These are phyloP conservation scores for Tephrocybe rancida DNA, from an alignment of 768 basidiomycete genomes.

Conservation along the genomic window DNA sequence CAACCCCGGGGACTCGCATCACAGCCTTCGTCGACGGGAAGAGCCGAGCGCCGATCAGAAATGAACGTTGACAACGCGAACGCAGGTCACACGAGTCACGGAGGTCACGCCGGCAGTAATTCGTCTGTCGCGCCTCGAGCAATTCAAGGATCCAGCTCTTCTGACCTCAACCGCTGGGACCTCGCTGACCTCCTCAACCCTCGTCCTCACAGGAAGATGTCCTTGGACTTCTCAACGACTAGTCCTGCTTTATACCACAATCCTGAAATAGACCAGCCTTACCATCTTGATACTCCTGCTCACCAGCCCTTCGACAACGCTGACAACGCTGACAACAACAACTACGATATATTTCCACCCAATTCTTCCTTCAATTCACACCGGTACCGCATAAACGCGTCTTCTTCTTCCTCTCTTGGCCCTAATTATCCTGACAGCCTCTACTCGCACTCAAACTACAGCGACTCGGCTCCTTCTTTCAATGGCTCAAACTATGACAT, in stretches of 20 bases:
- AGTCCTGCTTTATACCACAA: constrained; percentile 48
- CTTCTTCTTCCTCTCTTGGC: too few species aligned
- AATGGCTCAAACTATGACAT: constrained; percentile 69
- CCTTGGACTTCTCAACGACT: constrained; percentile 56
- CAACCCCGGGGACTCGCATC: constrained; percentile 26
- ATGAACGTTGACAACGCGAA: constrained; percentile 34
- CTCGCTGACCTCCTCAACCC: constrained; percentile 50
- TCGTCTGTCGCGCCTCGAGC: constrained; percentile 33
- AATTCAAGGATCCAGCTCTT: constrained; percentile 25
- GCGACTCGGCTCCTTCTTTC: constrained; percentile 61
- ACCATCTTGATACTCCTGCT: constrained; percentile 43
- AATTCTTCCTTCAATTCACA: constrained; percentile 51
- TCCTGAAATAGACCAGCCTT: constrained; percentile 60
- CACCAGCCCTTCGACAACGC: constrained; percentile 46
- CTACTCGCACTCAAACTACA: too few species aligned
- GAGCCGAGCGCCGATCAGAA: constrained; percentile 62
- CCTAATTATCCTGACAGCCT: too few species aligned
- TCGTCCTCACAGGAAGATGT: constrained; percentile 40
- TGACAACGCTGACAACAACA: constrained; percentile 56
- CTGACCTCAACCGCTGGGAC: constrained; percentile 40
- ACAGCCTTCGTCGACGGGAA: constrained; percentile 32
- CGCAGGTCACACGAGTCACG: constrained; percentile 21
- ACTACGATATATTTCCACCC: constrained; percentile 68
- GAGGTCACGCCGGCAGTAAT: constrained; percentile 24
- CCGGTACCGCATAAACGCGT: too few species aligned